Conservation (phyloP, 768 basidiomycete species). For the Pisolithus orientalis region DNA sequence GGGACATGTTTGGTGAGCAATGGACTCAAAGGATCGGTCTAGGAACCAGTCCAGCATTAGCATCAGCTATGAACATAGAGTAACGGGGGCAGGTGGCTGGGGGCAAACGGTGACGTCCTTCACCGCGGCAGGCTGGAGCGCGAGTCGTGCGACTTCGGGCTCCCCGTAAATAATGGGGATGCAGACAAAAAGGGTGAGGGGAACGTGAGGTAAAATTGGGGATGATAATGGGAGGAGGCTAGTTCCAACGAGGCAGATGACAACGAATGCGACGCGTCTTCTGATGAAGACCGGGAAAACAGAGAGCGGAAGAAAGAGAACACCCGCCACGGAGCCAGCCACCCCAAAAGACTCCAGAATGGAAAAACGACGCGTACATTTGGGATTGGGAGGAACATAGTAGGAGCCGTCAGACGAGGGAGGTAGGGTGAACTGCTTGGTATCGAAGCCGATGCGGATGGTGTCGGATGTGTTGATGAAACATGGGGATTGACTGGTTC, state of each 20-base stretch:
- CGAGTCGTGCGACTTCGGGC: constrained; percentile 1
- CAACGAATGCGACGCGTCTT: background rate
- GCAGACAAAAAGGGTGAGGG: constrained; percentile 5
- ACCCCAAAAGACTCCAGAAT: constrained; percentile 51
- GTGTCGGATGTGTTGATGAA: background rate
- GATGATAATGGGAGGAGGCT: background rate
- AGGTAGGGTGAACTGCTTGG: constrained; percentile 43
- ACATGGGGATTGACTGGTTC: constrained; percentile 22
- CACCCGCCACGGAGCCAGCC: constrained; percentile 35
- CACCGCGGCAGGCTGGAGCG: constrained; percentile 1
- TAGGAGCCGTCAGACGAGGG: constrained; percentile 63
- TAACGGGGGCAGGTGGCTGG: background rate
- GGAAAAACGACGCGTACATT: constrained; percentile 60
- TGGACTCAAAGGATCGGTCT: constrained; percentile 82
- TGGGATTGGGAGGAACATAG: constrained; percentile 85
- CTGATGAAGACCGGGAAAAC: constrained; percentile 23
- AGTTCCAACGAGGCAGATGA: background rate
- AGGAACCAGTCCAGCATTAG: constrained; percentile 1
- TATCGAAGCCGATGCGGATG: constrained; percentile 39
- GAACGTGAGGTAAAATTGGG: constrained; percentile 1
- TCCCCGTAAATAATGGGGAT: background rate
- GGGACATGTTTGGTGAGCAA: constrained; percentile 82
- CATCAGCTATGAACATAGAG: background rate
- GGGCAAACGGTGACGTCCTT: constrained; percentile 1
- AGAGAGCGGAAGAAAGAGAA: constrained; percentile 32